Evolutionary conservation across 306 rosid genomes (phyloP).

Genomic region (Phaseolus lunatus): DNA sequence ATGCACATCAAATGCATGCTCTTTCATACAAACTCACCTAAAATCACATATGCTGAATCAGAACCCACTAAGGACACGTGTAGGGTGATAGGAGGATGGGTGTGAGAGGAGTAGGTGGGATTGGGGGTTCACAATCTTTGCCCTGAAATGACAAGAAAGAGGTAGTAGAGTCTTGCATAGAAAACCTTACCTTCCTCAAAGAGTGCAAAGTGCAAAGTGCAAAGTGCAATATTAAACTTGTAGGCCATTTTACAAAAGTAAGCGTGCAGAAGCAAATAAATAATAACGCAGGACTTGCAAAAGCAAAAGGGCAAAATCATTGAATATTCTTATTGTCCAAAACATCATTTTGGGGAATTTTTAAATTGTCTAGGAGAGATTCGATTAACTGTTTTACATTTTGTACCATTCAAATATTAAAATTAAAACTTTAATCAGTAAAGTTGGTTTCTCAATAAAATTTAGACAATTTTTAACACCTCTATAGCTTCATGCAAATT

Average conservation of each 20-base stretch:
- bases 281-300: constrained; percentile 32
- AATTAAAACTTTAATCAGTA: not conserved
- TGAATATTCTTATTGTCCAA: constrained; percentile 46
- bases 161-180: constrained; percentile 32
- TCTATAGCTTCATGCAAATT: not conserved
- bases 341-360: constrained; percentile 37
- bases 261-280: constrained; percentile 63
- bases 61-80: constrained; percentile 12
- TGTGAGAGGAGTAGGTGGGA: not conserved
- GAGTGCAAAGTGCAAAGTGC: constrained; percentile 46
- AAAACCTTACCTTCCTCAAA: constrained; percentile 41
- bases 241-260: constrained; percentile 53
- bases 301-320: constrained; percentile 50
- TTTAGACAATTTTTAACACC: not conserved
- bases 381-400: constrained; percentile 16
- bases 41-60: not conserved
- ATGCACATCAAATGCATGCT: not conserved
- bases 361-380: not conserved
- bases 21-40: constrained; percentile 5
- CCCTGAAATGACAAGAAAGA: constrained; percentile 42
- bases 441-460: not conserved
- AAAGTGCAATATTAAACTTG: constrained; percentile 46
- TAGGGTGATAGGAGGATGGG: constrained; percentile 21
- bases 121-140: constrained; percentile 12
- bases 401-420: not conserved